Base-by-base conservation (phyloP, 2,329 filamentous ascomycete species). In the Arthrobotrys entomopaga region DNA sequence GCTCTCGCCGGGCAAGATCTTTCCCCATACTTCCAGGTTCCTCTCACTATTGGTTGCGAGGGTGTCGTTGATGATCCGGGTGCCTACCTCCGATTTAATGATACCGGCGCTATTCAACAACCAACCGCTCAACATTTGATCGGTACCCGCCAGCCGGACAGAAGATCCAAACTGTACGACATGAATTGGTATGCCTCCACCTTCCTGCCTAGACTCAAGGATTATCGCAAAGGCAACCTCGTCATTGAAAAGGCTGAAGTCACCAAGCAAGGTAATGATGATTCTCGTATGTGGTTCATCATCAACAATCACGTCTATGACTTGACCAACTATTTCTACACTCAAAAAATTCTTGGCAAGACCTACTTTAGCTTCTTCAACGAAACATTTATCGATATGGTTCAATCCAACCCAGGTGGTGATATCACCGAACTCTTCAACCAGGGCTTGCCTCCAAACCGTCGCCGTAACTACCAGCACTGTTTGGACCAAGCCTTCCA, bases 401-500 rank as follows among this genome's bases (percentile, higher is more conserved):
- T 96, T 79, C 86, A 88, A 78, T 85, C 88, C 69, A 92, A 94
- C 75, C 87, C 92, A 0, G 95, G 95, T n/a, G 82, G 84, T 8
- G 91, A 99, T 79, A 86, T 99, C 64, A 91, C 90, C 1, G 82
- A 84, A 0, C 80, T 86, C 13, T 91, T 91, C 83, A 46, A 46
- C 6, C 83, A 90, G 60, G 81, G 13, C 81, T 89, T 76, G 77
- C 81, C n/a, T 86, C 87, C 4, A 81, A 84, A 58, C 80, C 64
- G 56, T 79, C 81, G 46, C 81, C 80, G 26, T 82, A 91, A 92
- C 82, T 92, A 88, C 76, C 82, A 93, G 79, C 89, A 89, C 78
- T 99, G 95, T 81, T 86, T 98, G 77, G 86, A 93, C 78, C 91
- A 93, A 77, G 86, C 88, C 19, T 97, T 96, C 81, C 95, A 92